Evolutionary conservation across 768 basidiomycete species (phyloP).

Genomic region (Tylopilus sp.): DNA sequence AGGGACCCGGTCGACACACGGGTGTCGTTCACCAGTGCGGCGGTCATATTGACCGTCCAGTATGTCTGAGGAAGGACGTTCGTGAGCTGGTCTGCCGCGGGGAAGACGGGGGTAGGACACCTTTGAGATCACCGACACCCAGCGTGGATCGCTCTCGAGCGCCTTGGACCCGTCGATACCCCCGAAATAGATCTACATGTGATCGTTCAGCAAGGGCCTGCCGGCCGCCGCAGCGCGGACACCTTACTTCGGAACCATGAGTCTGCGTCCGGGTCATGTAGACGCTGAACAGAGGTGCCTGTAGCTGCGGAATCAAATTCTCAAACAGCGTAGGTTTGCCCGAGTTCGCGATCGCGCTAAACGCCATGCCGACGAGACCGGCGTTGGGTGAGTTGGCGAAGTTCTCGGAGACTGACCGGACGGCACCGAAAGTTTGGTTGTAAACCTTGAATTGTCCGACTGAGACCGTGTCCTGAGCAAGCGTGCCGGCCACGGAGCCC

Average conservation of each 20-base stretch:
- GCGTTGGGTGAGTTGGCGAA: constrained; percentile 50
- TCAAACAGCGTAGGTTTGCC: constrained; percentile 58
- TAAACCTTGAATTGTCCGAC: constrained; percentile 43
- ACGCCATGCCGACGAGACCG: constrained; percentile 63
- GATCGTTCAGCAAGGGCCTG: background rate
- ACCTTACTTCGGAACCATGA: constrained; percentile 47
- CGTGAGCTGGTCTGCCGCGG: background rate
- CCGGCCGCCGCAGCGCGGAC: background rate
- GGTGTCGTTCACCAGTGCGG: constrained; percentile 36
- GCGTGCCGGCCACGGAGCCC: constrained; percentile 48
- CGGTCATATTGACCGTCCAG: constrained; percentile 54
- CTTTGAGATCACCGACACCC: constrained; percentile 38
- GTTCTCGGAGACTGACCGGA: constrained; percentile 43
- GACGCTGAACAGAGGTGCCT: constrained; percentile 54
- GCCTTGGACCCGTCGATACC: constrained; percentile 36
- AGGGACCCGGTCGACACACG: background rate
- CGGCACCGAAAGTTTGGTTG: constrained; percentile 57
- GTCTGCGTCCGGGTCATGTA: constrained; percentile 43
- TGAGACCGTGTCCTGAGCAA: constrained; percentile 49
- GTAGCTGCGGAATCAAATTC: constrained; percentile 47
- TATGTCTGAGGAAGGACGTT: constrained; percentile 44
- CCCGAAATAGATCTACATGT: constrained; percentile 22
- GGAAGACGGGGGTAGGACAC: constrained; percentile 16
- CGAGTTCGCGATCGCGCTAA: constrained; percentile 49
- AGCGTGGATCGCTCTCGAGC: constrained; percentile 21